Conservation (phyloP, 2,329 filamentous ascomycete species). For the Ceratocystis alfenasii region DNA sequence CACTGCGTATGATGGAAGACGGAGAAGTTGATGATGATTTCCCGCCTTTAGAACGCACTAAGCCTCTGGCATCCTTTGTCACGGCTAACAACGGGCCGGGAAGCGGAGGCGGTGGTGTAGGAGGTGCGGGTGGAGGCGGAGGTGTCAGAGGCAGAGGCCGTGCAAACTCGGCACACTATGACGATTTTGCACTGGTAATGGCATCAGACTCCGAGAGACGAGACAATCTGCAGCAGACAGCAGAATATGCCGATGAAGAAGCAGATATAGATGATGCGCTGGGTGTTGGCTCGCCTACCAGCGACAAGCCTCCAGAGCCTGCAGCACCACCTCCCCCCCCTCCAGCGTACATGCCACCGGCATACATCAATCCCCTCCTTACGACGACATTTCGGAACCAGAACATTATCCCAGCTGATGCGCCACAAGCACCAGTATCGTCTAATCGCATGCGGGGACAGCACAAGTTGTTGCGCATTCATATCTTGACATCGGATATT, state of each 20-base stretch:
- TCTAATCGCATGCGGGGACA: constrained; percentile 45
- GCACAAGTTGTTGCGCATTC: constrained; percentile 58
- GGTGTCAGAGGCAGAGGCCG: constrained; percentile 32
- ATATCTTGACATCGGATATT: constrained; percentile 57
- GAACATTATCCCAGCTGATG: constrained; percentile 43
- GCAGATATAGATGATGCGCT: constrained; percentile 26
- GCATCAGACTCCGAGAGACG: constrained; percentile 56
- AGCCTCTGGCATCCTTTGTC: constrained; percentile 64
- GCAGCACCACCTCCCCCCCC: constrained; percentile 34
- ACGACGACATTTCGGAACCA: constrained; percentile 46
- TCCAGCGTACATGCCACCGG: constrained; percentile 23
- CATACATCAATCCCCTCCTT: constrained; percentile 43
- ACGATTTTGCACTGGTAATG: constrained; percentile 69
- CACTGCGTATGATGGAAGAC: constrained; percentile 70
- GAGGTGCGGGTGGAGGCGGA: constrained; percentile 49
- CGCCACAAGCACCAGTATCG: constrained; percentile 36
- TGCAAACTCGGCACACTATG: constrained; percentile 63
- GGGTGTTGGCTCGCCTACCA: constrained; percentile 24
- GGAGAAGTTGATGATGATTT: constrained; percentile 81
- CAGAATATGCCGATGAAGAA: constrained; percentile 49
- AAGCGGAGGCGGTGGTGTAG: constrained; percentile 35
- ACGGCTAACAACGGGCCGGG: constrained; percentile 60
- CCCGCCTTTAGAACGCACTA: constrained; percentile 61
- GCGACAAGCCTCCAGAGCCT: constrained; percentile 26
- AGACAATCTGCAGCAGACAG: constrained; percentile 57